phyloP scores from a whole-genome alignment of 495 filamentous ascomycete species.

The Aspergillus nanangensis region DNA sequence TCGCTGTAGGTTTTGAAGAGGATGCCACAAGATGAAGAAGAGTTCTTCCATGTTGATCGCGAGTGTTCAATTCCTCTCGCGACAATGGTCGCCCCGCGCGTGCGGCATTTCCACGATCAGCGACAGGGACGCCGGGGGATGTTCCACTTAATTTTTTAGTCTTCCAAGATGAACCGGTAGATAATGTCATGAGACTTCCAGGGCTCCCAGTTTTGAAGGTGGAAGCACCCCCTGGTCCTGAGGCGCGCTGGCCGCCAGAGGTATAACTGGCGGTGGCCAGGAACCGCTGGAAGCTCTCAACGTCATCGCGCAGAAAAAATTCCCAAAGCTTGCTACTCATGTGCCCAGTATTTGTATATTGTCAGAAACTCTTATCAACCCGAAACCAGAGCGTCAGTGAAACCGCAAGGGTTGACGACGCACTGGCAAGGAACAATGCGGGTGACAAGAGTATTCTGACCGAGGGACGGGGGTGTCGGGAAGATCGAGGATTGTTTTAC shows the following conservation, averaged over 20 bases:
- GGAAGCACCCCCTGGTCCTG: slow-evolving; percentile 24
- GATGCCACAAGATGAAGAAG: slow-evolving; percentile 84
- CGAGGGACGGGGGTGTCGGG: slow-evolving; percentile 1
- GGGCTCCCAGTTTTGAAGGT: slow-evolving; percentile 46
- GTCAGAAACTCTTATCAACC: slow-evolving; percentile 57
- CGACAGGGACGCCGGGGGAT: slow-evolving; percentile 23
- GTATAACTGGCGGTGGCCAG: slow-evolving; percentile 62
- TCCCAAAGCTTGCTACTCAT: slow-evolving; percentile 98
- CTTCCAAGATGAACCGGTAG: slow-evolving; percentile 39
- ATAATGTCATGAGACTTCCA: slow-evolving; percentile 40
- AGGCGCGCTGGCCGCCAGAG: slow-evolving; percentile 30
- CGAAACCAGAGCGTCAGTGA: slow-evolving; percentile 76
- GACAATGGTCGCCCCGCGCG: slow-evolving; percentile 39
- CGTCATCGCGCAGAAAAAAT: slow-evolving; percentile 92
- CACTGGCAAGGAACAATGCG: slow-evolving; percentile 65
- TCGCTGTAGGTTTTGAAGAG: slow-evolving; percentile 59
- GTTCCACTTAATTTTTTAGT: slow-evolving; percentile 30
- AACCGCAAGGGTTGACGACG: slow-evolving; percentile 74
- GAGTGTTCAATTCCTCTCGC: slow-evolving; percentile 73
- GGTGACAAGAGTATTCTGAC: slow-evolving; percentile 39
- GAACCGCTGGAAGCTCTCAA: slow-evolving; percentile 81
- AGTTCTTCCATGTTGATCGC: slow-evolving; percentile 71
- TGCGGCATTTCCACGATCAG: slow-evolving; percentile 20
- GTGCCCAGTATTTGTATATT: slow-evolving; percentile 47
- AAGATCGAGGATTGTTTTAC: slow-evolving; percentile 10